Percentiles rank a stretch among this genome's conserved stretches.
phyloP scores from a whole-genome alignment of 2,329 filamentous ascomycete genomes.

The Fusarium pseudonygamai region DNA sequence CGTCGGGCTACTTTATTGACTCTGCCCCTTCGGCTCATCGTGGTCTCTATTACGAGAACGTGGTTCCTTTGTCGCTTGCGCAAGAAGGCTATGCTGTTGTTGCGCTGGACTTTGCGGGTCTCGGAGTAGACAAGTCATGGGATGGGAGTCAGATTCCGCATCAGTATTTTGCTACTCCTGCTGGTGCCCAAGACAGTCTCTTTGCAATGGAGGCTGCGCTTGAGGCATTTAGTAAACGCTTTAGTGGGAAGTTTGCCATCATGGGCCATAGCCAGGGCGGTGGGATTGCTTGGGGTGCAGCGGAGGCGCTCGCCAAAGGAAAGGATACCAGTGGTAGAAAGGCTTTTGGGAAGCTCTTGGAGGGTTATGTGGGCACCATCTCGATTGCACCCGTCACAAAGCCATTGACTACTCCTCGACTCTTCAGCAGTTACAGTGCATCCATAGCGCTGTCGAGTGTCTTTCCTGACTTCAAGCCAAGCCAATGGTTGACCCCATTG shows the following conservation, averaged over 20 bases:
- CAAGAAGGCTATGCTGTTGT: conserved; percentile 55
- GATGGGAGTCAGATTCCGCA: conserved; percentile 51
- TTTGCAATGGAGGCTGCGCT: conserved; percentile 54
- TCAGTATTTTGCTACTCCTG: conserved; percentile 50
- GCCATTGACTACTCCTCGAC: background rate
- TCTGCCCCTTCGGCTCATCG: conserved; percentile 52
- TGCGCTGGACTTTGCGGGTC: conserved; percentile 56
- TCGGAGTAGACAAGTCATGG: conserved; percentile 51
- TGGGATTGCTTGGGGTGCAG: conserved; percentile 51
- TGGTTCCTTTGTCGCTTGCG: conserved; percentile 50
- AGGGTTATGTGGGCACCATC: conserved; percentile 22
- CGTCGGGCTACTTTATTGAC: conserved; percentile 51
- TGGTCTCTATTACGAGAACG: conserved; percentile 52
- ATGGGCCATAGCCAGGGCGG: conserved; percentile 60
- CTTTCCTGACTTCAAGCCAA: conserved; percentile 20
- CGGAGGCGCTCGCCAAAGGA: conserved; percentile 37
- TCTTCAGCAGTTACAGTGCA: background rate
- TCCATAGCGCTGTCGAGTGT: background rate
- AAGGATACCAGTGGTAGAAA: background rate
- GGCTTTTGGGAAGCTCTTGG: background rate
- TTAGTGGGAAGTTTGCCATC: conserved; percentile 52
- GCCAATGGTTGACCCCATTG: conserved; percentile 23
- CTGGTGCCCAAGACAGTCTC: conserved; percentile 54
- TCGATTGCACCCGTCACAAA: conserved; percentile 13
- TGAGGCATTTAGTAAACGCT: conserved; percentile 48